Evolutionary conservation across 2,329 filamentous ascomycete species (phyloP), one percentile per base, ranked within the genome.

Genomic region (Biscogniauxia mediterranea): DNA sequence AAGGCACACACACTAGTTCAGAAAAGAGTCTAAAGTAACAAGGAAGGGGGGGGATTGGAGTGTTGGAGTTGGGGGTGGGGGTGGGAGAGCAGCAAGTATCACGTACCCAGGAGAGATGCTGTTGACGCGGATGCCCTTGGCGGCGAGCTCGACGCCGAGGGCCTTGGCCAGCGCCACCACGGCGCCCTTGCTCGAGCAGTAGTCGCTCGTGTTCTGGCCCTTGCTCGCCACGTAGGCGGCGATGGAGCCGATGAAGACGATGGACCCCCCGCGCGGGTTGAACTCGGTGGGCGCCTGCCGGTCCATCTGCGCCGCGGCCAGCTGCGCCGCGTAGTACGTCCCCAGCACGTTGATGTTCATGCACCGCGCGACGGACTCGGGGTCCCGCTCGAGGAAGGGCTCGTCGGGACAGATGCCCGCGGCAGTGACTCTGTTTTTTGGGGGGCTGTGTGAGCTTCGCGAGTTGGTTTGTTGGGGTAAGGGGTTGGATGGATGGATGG

Each of bases 181-280:
- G 0, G 79, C 81, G 9, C 77, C 78, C 64, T 83, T 83, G 51
- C 74, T 77, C 2, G 79, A 77, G 57, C 77, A 79, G 65, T 83
- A 83, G 19, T 73, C 73, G 58, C 72, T 74, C 0, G 68, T 73
- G 9, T 54, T 61, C 58, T 75, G 73, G 13, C 66, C 71, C 28
- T 72, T 71, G 57, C 69, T 73, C 5, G 71, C 70, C 8, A 68
- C 62, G 46, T 73, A 66, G 0, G 73, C 72, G 8, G 74, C 68
- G 51, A 74, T 73, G 4, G 73, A 76, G 5, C 71, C 74, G 56
- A 75, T 74, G 57, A 73, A 56, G 11, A 75, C 69, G 38, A 75
- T 73, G 0, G 71, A 74, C 2, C 73, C 73, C 15, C 68, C 71
- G 0, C 65, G 55, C 0, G 66, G 59, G 38, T 70, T 71, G 46